Conservation (phyloP, 75 land plant species). For the Larix kaempferi region DNA sequence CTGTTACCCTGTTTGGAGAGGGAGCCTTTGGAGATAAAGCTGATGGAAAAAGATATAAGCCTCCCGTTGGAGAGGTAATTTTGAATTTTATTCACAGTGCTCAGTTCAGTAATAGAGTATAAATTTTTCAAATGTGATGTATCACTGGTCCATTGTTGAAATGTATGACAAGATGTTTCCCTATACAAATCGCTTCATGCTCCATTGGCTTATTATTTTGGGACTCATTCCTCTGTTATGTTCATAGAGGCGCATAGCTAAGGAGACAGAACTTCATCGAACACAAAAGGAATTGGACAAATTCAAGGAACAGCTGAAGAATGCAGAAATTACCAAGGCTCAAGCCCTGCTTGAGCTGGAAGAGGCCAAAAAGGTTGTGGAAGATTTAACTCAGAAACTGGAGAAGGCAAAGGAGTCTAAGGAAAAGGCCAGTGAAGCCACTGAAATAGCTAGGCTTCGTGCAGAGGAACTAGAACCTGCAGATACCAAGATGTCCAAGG, state of each 20-base stretch:
- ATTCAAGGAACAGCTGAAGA: conserved; percentile 50
- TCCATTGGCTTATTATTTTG: background rate
- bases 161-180: background rate
- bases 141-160: background rate
- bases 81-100: background rate
- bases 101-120: background rate
- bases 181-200: background rate
- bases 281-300: conserved; percentile 63
- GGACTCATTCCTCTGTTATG: conserved; percentile 3
- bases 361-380: conserved; percentile 44
- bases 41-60: conserved; percentile 36
- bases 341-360: conserved; percentile 68
- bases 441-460: conserved; percentile 33
- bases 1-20: conserved; percentile 83
- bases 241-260: conserved; percentile 46
- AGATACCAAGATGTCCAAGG: conserved; percentile 5
- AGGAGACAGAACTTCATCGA: conserved; percentile 63
- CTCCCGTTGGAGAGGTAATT: conserved; percentile 9
- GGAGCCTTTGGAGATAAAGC: conserved; percentile 52
- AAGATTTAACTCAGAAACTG: conserved; percentile 41
- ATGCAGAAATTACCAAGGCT: conserved; percentile 56
- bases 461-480: conserved; percentile 42
- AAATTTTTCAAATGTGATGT: background rate
- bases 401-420: conserved; percentile 35
- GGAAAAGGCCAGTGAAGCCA: conserved; percentile 30